Percentiles rank a stretch among this genome's conserved stretches.
These are phyloP conservation scores for Phialophora chinensis DNA, from an alignment of 2,329 filamentous ascomycete genomes.

Conservation along the genomic window DNA sequence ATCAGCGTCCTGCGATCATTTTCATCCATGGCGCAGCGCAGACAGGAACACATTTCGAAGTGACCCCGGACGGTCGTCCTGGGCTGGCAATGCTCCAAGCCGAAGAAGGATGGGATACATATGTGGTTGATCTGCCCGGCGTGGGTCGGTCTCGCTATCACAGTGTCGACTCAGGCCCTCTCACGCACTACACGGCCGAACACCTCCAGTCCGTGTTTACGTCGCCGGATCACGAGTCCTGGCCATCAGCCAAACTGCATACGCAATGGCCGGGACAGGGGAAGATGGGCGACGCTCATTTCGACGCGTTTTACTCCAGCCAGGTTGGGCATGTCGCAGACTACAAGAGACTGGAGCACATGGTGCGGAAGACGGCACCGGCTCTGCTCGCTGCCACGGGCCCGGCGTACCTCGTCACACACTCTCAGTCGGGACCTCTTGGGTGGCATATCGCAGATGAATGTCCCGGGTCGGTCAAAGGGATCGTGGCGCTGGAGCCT, in stretches of 20 bases:
- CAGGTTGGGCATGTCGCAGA: neutral
- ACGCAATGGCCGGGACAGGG: constrained; percentile 2
- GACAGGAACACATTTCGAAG: too few species aligned
- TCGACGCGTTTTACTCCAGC: constrained; percentile 3
- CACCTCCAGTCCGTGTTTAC: constrained; percentile 13
- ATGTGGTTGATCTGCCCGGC: constrained; percentile 51
- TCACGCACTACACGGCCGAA: constrained; percentile 4
- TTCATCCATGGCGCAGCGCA: too few species aligned
- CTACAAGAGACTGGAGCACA: neutral
- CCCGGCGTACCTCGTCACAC: constrained; percentile 54
- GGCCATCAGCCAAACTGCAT: neutral
- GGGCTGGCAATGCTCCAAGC: constrained; percentile 59
- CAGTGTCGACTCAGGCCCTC: constrained; percentile 29
- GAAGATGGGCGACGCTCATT: neutral
- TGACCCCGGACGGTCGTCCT: constrained; percentile 53
- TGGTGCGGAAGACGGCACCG: constrained; percentile 4
- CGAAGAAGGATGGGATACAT: constrained; percentile 53
- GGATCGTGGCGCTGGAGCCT: constrained; percentile 60
- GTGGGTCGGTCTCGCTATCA: constrained; percentile 43
- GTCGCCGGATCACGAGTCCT: neutral
- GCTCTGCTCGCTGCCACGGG: constrained; percentile 54
- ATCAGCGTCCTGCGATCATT: too few species aligned
- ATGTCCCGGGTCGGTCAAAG: constrained; percentile 55
- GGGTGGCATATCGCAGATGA: constrained; percentile 58
- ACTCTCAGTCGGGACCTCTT: constrained; percentile 57